Evolutionary conservation across 169 alveolate species (phyloP).

Genomic region (Plasmodium gonderi): DNA sequence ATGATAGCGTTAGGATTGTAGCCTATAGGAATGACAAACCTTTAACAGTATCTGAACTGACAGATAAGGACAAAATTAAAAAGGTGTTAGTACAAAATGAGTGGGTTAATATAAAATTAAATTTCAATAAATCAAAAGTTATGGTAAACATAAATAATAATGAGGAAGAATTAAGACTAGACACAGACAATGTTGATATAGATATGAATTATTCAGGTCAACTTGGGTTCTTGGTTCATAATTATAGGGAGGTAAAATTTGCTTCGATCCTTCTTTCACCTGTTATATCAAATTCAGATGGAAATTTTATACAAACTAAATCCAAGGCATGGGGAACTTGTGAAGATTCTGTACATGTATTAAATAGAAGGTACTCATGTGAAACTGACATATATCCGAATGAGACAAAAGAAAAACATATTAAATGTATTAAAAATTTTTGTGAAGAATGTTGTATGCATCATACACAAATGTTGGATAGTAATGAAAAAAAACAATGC

Average conservation of each 20-base stretch:
- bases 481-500: conserved; percentile 78
- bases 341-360: conserved; percentile 78
- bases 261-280: conserved; percentile 54
- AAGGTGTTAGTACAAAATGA: conserved; percentile 65
- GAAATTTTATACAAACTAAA: conserved; percentile 46
- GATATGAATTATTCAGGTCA: conserved; percentile 78
- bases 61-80: conserved; percentile 75
- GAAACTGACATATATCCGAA: conserved; percentile 75
- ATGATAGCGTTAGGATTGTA: conserved; percentile 9
- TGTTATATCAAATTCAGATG: conserved; percentile 11
- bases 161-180: conserved; percentile 68
- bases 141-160: conserved; percentile 63
- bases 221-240: conserved; percentile 68
- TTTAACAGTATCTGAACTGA: conserved; percentile 76
- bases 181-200: conserved; percentile 55
- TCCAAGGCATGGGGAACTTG: conserved; percentile 83
- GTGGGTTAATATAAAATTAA: conserved; percentile 78
- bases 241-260: conserved; percentile 76
- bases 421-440: conserved; percentile 77
- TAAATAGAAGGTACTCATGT: conserved; percentile 78
- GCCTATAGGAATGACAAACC: conserved; percentile 63
- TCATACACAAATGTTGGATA: conserved; percentile 82
- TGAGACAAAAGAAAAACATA: conserved; percentile 75
- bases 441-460: conserved; percentile 83
- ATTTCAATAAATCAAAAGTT: conserved; percentile 72